Percentiles rank a stretch among this genome's conserved stretches.
Conservation (phyloP, 2,329 filamentous ascomycete genomes). For the Arthrobotrys iridis region DNA sequence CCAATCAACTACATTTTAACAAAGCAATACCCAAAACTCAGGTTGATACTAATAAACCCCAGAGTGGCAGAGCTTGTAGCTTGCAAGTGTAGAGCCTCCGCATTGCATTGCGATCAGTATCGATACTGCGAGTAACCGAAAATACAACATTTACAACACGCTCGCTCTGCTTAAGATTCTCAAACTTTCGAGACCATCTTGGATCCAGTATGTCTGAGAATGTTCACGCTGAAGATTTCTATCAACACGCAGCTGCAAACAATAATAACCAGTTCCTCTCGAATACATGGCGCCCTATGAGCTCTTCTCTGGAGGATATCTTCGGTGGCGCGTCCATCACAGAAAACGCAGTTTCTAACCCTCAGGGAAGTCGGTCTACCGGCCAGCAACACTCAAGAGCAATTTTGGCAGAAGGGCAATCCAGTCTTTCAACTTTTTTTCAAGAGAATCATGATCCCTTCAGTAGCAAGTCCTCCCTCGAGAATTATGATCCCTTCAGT, state of each 20-base stretch:
- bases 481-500: not conserved
- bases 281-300: not conserved
- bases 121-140: not conserved
- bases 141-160: constrained; percentile 5
- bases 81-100: too few species aligned
- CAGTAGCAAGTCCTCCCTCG: not conserved
- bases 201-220: constrained; percentile 7
- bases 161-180: too few species aligned
- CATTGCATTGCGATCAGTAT: too few species aligned
- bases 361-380: not conserved
- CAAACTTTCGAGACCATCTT: too few species aligned
- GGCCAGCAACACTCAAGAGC: not conserved
- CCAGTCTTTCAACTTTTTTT: too few species aligned
- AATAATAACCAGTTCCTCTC: not conserved
- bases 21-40: too few species aligned
- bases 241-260: not conserved
- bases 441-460: not conserved
- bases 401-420: too few species aligned
- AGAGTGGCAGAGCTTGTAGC: too few species aligned
- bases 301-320: not conserved
- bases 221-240: constrained; percentile 2
- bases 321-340: not conserved
- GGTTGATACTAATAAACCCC: too few species aligned
- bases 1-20: too few species aligned
- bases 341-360: not conserved